Base-by-base conservation (phyloP, 1,139 yeast genomes). In the Sugiyamaella paludigena region DNA sequence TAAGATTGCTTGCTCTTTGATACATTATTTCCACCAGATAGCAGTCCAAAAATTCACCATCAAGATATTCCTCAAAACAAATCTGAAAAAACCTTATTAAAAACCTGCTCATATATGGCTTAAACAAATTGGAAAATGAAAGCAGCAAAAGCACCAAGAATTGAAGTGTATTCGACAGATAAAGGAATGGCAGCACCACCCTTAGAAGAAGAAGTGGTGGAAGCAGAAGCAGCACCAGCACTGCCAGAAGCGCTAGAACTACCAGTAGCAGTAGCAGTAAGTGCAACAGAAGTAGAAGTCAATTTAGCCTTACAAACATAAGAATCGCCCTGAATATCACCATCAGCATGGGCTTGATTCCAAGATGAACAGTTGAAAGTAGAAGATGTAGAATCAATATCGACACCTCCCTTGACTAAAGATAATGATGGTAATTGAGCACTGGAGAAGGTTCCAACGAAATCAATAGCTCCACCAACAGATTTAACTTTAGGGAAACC, bases 401-500 rank as follows among this genome's bases (percentile, higher is more conserved):
- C 74, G 74, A 91, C 94, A 70, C 96, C 96, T 79, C 98, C 98
- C 70, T 81, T 79, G 66, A 92, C 95, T 64, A 84, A 79, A 62
- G 72, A 75, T 69, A 92, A 80, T 38, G 79, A 66, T 59, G 83
- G 80, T 69, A 92, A 79, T 57, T 87, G 74, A 68, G 95, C 92
- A 65, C 83, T 78, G 69, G 81, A 76, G 73, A 91, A 88, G 70
- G 79, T 73, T 77, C 98, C 98, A 60, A 71, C 72, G 59, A 89
- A 75, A 69, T 77, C 77, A 63, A 92, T 81, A 62, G 98, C 91
- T 78, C 98, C 98, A 67, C 86, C 87, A 64, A 92, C 80, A 54
- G 84, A 70, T 68, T 76, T 71, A 66, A 92, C 79, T 62, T 77
- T 69, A 61, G 83, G 81, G 81, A 92, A 87, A 64, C 91, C 91